Evolutionary conservation across 2,329 filamentous ascomycete species (phyloP).

Genomic region (Magnaporthales sp.): DNA sequence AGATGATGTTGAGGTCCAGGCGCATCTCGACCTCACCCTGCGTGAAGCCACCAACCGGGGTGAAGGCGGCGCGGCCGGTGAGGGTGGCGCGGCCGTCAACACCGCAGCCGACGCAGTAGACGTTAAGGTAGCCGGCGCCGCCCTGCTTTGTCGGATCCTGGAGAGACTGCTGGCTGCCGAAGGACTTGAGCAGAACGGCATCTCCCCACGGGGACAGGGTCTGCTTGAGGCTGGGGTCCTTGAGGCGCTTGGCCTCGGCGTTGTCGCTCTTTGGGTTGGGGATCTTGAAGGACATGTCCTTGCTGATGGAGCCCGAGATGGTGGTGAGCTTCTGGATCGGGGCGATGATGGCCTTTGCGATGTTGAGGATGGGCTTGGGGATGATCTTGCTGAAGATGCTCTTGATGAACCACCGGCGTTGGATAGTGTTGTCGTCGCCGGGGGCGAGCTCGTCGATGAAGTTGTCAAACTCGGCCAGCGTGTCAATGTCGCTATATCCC

Average conservation of each 20-base stretch:
- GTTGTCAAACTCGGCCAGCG: conserved; percentile 6
- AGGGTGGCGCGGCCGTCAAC: conserved; percentile 17
- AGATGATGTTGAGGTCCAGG: conserved; percentile 16
- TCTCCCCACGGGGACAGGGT: conserved; percentile 20
- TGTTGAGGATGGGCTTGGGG: background rate
- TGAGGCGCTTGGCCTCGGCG: conserved; percentile 9
- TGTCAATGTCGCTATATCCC: conserved; percentile 13
- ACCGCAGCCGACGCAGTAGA: conserved; percentile 23
- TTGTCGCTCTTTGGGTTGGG: conserved; percentile 1
- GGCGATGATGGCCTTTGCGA: background rate
- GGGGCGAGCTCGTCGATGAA: conserved; percentile 10
- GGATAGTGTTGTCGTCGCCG: conserved; percentile 3
- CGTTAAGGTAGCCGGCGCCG: conserved; percentile 14
- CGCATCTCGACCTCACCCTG: conserved; percentile 17
- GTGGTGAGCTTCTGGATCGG: background rate
- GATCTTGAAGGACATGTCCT: conserved; percentile 3
- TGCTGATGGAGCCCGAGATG: background rate
- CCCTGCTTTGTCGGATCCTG: conserved; percentile 1
- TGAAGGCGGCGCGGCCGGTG: conserved; percentile 17
- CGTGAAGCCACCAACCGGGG: conserved; percentile 15
- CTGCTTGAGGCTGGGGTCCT: conserved; percentile 13
- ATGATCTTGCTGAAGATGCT: background rate
- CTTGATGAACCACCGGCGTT: conserved; percentile 1
- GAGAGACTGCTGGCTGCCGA: conserved; percentile 9
- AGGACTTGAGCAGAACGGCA: conserved; percentile 19